Conservation (phyloP, 2,329 filamentous ascomycete genomes). For the Juglanconis oblonga region DNA sequence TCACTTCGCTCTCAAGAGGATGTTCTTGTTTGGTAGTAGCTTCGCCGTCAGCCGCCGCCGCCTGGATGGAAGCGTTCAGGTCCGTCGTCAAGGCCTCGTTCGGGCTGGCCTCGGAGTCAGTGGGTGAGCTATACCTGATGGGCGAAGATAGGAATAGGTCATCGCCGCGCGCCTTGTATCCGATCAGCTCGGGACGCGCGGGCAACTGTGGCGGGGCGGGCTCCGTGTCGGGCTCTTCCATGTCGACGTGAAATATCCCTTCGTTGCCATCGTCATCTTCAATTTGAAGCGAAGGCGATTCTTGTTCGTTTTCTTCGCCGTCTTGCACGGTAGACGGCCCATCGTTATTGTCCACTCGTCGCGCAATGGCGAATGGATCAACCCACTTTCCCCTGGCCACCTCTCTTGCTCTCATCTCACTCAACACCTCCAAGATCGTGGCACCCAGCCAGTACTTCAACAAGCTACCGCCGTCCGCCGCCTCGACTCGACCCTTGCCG, state of each 20-base stretch:
- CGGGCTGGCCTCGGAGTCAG: neutral
- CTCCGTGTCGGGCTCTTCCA: neutral
- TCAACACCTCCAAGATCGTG: conserved; percentile 6
- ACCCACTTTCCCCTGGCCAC: neutral
- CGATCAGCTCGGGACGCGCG: neutral
- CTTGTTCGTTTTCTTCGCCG: neutral
- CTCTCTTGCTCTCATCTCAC: neutral
- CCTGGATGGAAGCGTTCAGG: neutral
- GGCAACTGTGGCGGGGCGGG: no score
- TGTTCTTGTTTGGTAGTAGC: neutral
- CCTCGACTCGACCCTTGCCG: neutral
- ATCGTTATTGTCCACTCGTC: neutral
- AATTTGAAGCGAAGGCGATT: neutral
- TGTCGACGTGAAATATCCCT: neutral
- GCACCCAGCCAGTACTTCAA: conserved; percentile 9
- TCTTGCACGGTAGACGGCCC: neutral
- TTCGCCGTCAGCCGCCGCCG: neutral
- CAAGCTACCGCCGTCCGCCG: neutral
- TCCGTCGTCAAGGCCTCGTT: neutral
- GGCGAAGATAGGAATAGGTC: neutral
- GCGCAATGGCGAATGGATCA: neutral
- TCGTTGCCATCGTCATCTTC: neutral
- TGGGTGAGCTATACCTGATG: neutral
- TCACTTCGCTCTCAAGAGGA: no score
- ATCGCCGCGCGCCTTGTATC: neutral